Conservation (phyloP, 108 stramenopile genomes). For the Conticribra weissflogii region DNA sequence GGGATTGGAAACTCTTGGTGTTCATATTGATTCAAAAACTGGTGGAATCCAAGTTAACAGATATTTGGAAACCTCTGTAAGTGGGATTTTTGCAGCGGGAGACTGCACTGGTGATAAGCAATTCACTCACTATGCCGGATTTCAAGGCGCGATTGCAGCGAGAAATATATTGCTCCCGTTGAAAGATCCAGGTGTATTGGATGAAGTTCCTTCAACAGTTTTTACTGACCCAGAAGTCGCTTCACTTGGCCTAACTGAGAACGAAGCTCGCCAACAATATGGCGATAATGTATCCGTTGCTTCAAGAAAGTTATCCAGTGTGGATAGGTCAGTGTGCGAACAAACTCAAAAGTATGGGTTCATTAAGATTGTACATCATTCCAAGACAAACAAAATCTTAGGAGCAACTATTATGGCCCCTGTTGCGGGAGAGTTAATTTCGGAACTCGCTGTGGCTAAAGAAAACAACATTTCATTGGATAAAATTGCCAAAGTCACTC, state of each 20-base stretch:
- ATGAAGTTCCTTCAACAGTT: constrained; percentile 73
- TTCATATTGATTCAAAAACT: constrained; percentile 46
- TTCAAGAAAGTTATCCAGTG: constrained; percentile 40
- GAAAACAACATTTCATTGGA: constrained; percentile 50
- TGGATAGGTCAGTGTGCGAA: constrained; percentile 62
- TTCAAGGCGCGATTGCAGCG: constrained; percentile 86
- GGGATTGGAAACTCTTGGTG: constrained; percentile 77
- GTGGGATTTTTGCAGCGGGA: constrained; percentile 79
- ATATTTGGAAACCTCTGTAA: constrained; percentile 62
- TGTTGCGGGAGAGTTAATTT: constrained; percentile 67
- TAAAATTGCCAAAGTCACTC: too few relatives aligned
- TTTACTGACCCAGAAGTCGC: constrained; percentile 87
- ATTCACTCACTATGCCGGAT: constrained; percentile 87
- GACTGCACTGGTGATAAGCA: constrained; percentile 84
- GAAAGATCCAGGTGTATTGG: constrained; percentile 55
- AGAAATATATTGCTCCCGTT: constrained; percentile 84
- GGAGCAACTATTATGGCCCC: constrained; percentile 67
- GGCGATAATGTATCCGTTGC: constrained; percentile 74
- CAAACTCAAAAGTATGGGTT: constrained; percentile 46
- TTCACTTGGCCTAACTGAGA: constrained; percentile 81
- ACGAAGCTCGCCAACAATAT: constrained; percentile 58
- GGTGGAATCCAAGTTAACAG: constrained; percentile 76
- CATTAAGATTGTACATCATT: constrained; percentile 57
- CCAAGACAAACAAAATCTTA: constrained; percentile 43
- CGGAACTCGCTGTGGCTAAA: constrained; percentile 58